Conservation (phyloP, 257 asterid species). For the Ophiorrhiza pumila region DNA sequence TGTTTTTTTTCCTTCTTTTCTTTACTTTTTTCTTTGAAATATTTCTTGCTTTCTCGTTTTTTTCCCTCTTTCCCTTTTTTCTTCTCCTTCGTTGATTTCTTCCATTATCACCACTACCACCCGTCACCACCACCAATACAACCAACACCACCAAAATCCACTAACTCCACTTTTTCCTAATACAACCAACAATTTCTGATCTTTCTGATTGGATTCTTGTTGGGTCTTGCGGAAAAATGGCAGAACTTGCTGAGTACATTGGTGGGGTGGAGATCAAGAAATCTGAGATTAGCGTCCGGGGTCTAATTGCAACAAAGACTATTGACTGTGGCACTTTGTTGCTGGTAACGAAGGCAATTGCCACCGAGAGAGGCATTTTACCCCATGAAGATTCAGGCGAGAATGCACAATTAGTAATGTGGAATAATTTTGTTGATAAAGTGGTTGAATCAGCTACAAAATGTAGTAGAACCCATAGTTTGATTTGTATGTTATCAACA, state of each 20-base stretch:
- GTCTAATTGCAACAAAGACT: slow-evolving; percentile 59
- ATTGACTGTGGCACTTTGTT: slow-evolving; percentile 54
- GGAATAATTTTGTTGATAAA: slow-evolving; percentile 74
- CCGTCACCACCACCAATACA: no score
- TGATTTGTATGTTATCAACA: slow-evolving; percentile 47
- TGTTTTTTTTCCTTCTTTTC: no score
- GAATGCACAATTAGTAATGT: slow-evolving; percentile 55
- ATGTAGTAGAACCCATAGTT: slow-evolving; percentile 25
- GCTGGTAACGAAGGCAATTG: slow-evolving; percentile 65
- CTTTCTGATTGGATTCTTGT: slow-evolving; percentile 70
- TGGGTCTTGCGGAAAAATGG: slow-evolving; percentile 49
- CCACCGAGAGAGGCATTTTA: slow-evolving; percentile 69
- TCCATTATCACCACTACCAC: no score
- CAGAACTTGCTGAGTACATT: slow-evolving; percentile 64
- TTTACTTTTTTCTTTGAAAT: no score
- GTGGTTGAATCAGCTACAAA: slow-evolving; percentile 41
- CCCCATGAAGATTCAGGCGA: slow-evolving; percentile 47
- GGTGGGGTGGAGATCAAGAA: slow-evolving; percentile 66
- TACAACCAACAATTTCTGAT: no score
- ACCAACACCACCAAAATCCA: no score
- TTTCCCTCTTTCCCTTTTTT: no score
- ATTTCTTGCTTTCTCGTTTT: no score
- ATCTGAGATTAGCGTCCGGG: slow-evolving; percentile 74
- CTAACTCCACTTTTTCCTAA: no score
- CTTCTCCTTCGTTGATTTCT: no score